These are phyloP conservation scores for Coffea canephora DNA, from an alignment of 257 asterid genomes.

Conservation along the genomic window DNA sequence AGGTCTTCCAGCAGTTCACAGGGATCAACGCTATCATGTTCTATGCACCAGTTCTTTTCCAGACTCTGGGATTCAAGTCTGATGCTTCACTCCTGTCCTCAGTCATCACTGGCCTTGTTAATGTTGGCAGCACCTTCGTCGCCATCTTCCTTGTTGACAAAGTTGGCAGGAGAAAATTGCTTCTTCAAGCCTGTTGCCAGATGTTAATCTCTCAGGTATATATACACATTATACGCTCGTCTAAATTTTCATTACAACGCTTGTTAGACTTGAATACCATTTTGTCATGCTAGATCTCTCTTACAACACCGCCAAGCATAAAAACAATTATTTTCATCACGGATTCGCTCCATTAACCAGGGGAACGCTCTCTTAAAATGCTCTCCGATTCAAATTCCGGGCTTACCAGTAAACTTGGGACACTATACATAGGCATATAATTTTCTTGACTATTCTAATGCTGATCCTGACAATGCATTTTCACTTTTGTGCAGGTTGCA, in stretches of 20 bases:
- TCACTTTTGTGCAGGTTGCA: slow-evolving; percentile 18
- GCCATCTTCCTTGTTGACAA: slow-evolving; percentile 29
- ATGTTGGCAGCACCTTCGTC: slow-evolving; percentile 34
- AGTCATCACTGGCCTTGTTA: slow-evolving; percentile 31
- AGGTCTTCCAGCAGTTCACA: slow-evolving; percentile 38
- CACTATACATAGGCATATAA: too few relatives aligned
- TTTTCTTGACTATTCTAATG: neutral
- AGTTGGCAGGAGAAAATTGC: slow-evolving; percentile 36
- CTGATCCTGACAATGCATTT: neutral
- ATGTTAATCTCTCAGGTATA: slow-evolving; percentile 41
- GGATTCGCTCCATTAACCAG: too few relatives aligned
- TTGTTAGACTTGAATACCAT: too few relatives aligned
- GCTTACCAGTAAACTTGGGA: too few relatives aligned
- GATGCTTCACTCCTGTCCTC: slow-evolving; percentile 29
- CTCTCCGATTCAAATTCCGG: too few relatives aligned
- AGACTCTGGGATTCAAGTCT: slow-evolving; percentile 30
- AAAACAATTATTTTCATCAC: too few relatives aligned
- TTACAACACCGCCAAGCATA: too few relatives aligned
- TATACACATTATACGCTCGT: too few relatives aligned
- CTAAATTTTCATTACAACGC: neutral
- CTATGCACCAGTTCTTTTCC: slow-evolving; percentile 44
- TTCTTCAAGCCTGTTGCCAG: slow-evolving; percentile 38
- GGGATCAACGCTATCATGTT: slow-evolving; percentile 50
- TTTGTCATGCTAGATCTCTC: too few relatives aligned
- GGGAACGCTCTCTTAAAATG: too few relatives aligned